phyloP scores from a whole-genome alignment of 371 early-diverging fungal species.

The Circinella minor region DNA sequence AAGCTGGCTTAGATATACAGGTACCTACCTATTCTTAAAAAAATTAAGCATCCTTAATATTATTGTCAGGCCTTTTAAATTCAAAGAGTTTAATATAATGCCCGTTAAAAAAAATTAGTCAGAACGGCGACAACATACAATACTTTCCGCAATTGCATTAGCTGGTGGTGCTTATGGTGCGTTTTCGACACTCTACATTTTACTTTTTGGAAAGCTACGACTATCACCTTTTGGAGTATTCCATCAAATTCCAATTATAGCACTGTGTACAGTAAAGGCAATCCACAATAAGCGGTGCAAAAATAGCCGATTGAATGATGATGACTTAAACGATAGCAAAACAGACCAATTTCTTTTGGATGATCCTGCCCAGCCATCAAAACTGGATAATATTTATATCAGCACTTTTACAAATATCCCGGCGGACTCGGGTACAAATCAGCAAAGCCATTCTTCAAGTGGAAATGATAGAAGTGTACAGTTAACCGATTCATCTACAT shows the following conservation, averaged over 20 bases:
- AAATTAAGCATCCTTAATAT: no score
- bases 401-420: background rate
- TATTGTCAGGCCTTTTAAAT: background rate
- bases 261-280: conserved; percentile 13
- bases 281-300: background rate
- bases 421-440: no score
- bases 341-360: background rate
- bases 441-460: no score
- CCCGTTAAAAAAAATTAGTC: conserved; percentile 19
- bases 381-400: background rate
- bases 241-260: conserved; percentile 36
- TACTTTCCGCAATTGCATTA: conserved; percentile 38
- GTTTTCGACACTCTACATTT: conserved; percentile 40
- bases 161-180: conserved; percentile 50
- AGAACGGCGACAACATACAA: conserved; percentile 43
- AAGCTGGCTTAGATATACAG: conserved; percentile 35
- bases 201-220: conserved; percentile 48
- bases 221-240: conserved; percentile 46
- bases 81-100: no score
- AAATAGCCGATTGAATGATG: background rate
- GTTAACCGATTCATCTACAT: no score
- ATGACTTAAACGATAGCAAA: background rate
- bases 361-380: background rate
- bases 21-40: conserved; percentile 16
- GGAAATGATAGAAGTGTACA: no score